Base-by-base conservation (phyloP, 2,329 filamentous ascomycete genomes). In the Cryphonectria parasitica region DNA sequence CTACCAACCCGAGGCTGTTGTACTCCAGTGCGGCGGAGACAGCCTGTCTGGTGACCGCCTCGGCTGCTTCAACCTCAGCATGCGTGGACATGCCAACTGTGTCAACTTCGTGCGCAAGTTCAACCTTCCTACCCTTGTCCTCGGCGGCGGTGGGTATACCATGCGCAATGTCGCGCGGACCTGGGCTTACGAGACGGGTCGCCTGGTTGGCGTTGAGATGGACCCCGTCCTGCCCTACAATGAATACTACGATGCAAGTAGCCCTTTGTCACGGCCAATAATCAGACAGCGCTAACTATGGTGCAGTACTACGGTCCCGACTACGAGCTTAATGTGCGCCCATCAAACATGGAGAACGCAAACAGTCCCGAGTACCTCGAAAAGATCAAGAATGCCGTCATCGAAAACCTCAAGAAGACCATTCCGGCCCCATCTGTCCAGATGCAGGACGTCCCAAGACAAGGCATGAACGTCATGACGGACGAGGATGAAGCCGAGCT, bases 41-140 rank as follows among this genome's bases (percentile, higher is more conserved):
- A 97, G 92, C 77, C 87, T 99, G 22, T 97, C 95, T 39, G 95
- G 96, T 64, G 96, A 99, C 81, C 90, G 96, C 49, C 87, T 99
- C 0, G 96, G 96, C 67, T 97, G 95, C 80, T 99, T 99, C 86
- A 99, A 98, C 79, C 87, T 99, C 73, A 98, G 97, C 81, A 98
- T 99, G 88, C 91, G 91, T 76, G 95, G 95, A 4, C 96, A 99
- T 80, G 95, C 95, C 75, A 94, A 94, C 80, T 99, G 96, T 79
- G 94, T 98, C 75, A 91, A 91, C 74, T 98, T 92, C 76, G 93
- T 97, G 75, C 98, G 97, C 82, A 91, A 88, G 73, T 95, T 95
- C 79, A 88, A 89, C 41, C 85, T 96, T 13, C 96, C 96, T 0
- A 91, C 97, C 2, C 87, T 99, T n/a, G 92, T 99, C 28, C 89